Evolutionary conservation across 257 asterid genomes (phyloP).

Genomic region (Forsythia viridissima): DNA sequence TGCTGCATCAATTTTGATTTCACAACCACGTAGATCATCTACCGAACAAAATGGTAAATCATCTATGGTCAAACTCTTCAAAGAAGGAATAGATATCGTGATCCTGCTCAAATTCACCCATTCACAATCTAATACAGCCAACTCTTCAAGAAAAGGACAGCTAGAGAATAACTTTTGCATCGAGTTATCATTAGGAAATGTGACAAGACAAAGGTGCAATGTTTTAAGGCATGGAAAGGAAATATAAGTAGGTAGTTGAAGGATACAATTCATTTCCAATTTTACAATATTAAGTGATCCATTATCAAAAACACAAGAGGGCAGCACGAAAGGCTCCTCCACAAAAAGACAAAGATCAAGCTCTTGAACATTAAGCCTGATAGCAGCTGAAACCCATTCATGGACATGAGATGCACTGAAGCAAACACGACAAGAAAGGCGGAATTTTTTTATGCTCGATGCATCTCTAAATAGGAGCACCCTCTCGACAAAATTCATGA

Average conservation of each 20-base stretch:
- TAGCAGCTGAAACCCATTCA: constrained; percentile 51
- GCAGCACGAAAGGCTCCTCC: constrained; percentile 47
- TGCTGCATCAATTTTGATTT: constrained; percentile 45
- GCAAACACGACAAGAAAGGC: constrained; percentile 60
- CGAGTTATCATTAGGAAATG: constrained; percentile 44
- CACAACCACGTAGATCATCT: constrained; percentile 44
- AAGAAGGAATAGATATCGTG: constrained; percentile 42
- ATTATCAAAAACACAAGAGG: constrained; percentile 42
- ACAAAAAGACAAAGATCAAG: constrained; percentile 62
- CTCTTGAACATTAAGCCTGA: constrained; percentile 44
- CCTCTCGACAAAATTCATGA: constrained; percentile 50
- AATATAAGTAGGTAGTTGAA: constrained; percentile 46
- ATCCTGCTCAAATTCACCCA: constrained; percentile 44
- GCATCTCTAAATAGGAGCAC: constrained; percentile 46
- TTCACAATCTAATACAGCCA: constrained; percentile 55
- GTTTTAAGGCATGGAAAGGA: constrained; percentile 45
- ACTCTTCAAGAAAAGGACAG: constrained; percentile 49
- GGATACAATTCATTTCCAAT: constrained; percentile 49
- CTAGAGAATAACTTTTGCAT: constrained; percentile 49
- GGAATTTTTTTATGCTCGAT: constrained; percentile 39
- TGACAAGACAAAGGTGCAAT: constrained; percentile 50
- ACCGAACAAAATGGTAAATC: constrained; percentile 44
- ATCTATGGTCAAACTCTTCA: constrained; percentile 50
- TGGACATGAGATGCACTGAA: constrained; percentile 47
- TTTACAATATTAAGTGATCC: constrained; percentile 34